A percentile compares a stretch with the other conserved stretches of the same genome.
Evolutionary conservation across 140 eudicot species (phyloP).

Genomic region (Anethum foeniculum): DNA sequence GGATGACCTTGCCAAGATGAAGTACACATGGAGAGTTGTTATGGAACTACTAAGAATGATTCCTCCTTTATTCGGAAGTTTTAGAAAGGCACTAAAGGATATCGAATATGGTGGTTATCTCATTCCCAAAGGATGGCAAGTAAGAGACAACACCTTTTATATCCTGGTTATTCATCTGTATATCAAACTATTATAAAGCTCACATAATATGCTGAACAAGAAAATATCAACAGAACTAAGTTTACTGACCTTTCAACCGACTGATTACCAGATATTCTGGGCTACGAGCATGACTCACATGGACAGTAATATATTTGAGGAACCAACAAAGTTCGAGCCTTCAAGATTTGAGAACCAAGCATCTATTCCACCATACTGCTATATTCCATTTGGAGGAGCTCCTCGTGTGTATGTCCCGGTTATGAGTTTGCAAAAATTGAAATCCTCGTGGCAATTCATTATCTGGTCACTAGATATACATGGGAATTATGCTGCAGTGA

Average conservation of each 20-base stretch:
- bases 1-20: slow-evolving; percentile 55
- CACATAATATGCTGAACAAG: neutral
- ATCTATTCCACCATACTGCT: slow-evolving; percentile 28
- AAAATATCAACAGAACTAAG: neutral
- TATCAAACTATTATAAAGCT: neutral
- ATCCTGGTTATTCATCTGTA: neutral
- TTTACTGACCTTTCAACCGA: neutral
- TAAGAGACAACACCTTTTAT: slow-evolving; percentile 15
- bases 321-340: slow-evolving; percentile 32
- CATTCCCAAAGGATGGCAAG: slow-evolving; percentile 68
- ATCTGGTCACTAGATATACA: slow-evolving; percentile 22
- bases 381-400: slow-evolving; percentile 27
- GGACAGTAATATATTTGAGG: slow-evolving; percentile 23
- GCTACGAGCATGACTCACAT: slow-evolving; percentile 26
- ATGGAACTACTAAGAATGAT: slow-evolving; percentile 35
- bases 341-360: slow-evolving; percentile 25
- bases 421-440: slow-evolving; percentile 33
- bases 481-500: slow-evolving; percentile 24
- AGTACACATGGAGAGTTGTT: slow-evolving; percentile 56
- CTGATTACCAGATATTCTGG: slow-evolving; percentile 23
- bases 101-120: slow-evolving; percentile 40
- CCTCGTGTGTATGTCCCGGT: slow-evolving; percentile 29
- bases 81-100: slow-evolving; percentile 36
- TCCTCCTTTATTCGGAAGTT: slow-evolving; percentile 48
- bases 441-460: slow-evolving; percentile 26